Conservation (phyloP, 306 rosid species). For the Neltuma alba region DNA sequence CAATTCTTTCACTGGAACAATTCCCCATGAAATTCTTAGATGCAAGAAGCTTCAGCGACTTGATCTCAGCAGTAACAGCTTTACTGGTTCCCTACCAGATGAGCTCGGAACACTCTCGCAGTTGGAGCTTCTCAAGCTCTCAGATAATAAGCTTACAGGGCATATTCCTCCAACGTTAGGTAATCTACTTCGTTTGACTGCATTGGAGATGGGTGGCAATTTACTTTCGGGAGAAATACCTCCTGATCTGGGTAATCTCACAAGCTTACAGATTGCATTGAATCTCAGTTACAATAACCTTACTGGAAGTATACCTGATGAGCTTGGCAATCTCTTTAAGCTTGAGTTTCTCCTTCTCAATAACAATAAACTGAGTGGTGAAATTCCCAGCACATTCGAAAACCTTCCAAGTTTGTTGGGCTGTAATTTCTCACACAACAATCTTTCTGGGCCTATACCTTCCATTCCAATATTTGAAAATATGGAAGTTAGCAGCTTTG, state of each 20-base stretch:
- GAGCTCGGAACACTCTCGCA: slow-evolving; percentile 82
- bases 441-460: slow-evolving; percentile 87
- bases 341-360: slow-evolving; percentile 76
- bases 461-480: slow-evolving; percentile 60
- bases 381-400: slow-evolving; percentile 78
- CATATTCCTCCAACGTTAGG: slow-evolving; percentile 68
- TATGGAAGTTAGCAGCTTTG: slow-evolving; percentile 71
- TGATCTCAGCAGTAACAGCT: slow-evolving; percentile 77
- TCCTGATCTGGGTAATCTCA: slow-evolving; percentile 69
- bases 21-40: slow-evolving; percentile 66
- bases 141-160: slow-evolving; percentile 76
- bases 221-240: slow-evolving; percentile 80
- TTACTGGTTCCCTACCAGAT: slow-evolving; percentile 62
- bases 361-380: slow-evolving; percentile 83
- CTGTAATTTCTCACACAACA: slow-evolving; percentile 90
- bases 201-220: slow-evolving; percentile 85
- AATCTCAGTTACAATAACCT: slow-evolving; percentile 87
- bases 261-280: slow-evolving; percentile 89
- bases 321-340: slow-evolving; percentile 72
- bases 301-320: slow-evolving; percentile 69
- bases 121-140: slow-evolving; percentile 82
- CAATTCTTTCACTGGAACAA: slow-evolving; percentile 63
- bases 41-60: slow-evolving; percentile 89
- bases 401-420: slow-evolving; percentile 74
- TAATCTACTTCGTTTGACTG: slow-evolving; percentile 75